A percentile compares a stretch with the other conserved stretches of the same genome.
Conservation (phyloP, 1,284 basidiomycete species). For the Phellopilus nigrolimitatus region DNA sequence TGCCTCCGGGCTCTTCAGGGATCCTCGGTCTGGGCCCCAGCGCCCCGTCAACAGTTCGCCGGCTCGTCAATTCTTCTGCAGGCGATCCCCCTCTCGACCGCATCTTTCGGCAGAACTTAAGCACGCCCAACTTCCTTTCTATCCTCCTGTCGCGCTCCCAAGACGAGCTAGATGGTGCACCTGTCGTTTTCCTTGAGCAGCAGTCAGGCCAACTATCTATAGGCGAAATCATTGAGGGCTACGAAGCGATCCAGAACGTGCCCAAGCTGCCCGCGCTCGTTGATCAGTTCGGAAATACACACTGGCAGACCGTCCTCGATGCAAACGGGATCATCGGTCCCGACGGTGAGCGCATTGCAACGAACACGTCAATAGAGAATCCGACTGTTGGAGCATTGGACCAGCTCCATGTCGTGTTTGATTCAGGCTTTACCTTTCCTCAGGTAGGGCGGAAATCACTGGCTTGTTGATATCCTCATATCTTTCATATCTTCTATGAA, state of each 20-base stretch:
- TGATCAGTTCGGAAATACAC: conserved; percentile 12
- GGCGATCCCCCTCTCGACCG: conserved; percentile 54
- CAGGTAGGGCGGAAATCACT: conserved; percentile 35
- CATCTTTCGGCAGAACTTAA: conserved; percentile 54
- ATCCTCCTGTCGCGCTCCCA: conserved; percentile 43
- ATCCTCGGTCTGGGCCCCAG: conserved; percentile 39
- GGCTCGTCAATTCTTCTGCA: conserved; percentile 23
- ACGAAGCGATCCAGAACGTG: conserved; percentile 32
- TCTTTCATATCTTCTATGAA: not conserved
- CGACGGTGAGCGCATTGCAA: conserved; percentile 21
- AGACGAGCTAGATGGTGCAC: conserved; percentile 34
- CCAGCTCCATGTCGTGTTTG: conserved; percentile 58
- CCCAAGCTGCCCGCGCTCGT: conserved; percentile 23
- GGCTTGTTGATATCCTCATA: conserved; percentile 11
- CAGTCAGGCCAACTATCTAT: conserved; percentile 25
- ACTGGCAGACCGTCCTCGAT: conserved; percentile 23
- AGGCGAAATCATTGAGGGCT: conserved; percentile 30
- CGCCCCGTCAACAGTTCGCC: conserved; percentile 29
- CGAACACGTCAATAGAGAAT: conserved; percentile 7
- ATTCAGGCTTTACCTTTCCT: conserved; percentile 65
- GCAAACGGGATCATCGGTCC: conserved; percentile 20
- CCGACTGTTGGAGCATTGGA: conserved; percentile 31
- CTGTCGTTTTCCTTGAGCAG: conserved; percentile 17
- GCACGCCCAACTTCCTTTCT: conserved; percentile 53
- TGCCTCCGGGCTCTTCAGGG: conserved; percentile 22